phyloP scores from a whole-genome alignment of 2,329 filamentous ascomycete genomes.

The Neopestalotiopsis sp. region DNA sequence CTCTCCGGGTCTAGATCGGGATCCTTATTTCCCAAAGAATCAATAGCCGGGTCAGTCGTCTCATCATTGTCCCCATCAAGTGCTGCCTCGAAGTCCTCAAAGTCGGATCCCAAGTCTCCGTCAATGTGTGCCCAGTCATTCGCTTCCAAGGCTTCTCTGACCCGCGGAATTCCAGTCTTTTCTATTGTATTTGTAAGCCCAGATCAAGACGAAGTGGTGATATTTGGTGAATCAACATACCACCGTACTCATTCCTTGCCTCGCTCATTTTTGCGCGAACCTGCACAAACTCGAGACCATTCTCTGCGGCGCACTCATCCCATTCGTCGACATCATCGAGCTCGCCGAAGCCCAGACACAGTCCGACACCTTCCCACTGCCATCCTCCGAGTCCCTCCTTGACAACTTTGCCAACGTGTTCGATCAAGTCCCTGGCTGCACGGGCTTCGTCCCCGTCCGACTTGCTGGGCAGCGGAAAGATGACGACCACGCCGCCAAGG shows the following conservation, averaged over 20 bases:
- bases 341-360: constrained; percentile 62
- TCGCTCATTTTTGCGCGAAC: constrained; percentile 44
- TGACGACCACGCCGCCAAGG: constrained; percentile 64
- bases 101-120: constrained; percentile 38
- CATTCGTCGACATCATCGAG: constrained; percentile 57
- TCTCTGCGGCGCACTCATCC: constrained; percentile 64
- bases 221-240: constrained; percentile 41
- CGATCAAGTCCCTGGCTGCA: constrained; percentile 48
- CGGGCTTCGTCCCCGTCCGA: constrained; percentile 27
- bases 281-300: constrained; percentile 68
- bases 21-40: constrained; percentile 22
- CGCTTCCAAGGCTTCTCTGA: constrained; percentile 65
- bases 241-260: constrained; percentile 62
- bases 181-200: constrained; percentile 43
- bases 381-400: constrained; percentile 63
- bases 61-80: constrained; percentile 30
- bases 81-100: constrained; percentile 39
- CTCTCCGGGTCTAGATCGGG: constrained; percentile 48
- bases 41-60: constrained; percentile 34
- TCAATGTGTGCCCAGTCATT: constrained; percentile 64
- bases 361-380: constrained; percentile 67
- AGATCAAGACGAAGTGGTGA: not conserved
- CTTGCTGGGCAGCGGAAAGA: constrained; percentile 49
- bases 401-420: constrained; percentile 59
- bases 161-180: constrained; percentile 61